These are phyloP conservation scores for Claviceps digitariae DNA, from an alignment of 2,329 filamentous ascomycete genomes.

Conservation along the genomic window DNA sequence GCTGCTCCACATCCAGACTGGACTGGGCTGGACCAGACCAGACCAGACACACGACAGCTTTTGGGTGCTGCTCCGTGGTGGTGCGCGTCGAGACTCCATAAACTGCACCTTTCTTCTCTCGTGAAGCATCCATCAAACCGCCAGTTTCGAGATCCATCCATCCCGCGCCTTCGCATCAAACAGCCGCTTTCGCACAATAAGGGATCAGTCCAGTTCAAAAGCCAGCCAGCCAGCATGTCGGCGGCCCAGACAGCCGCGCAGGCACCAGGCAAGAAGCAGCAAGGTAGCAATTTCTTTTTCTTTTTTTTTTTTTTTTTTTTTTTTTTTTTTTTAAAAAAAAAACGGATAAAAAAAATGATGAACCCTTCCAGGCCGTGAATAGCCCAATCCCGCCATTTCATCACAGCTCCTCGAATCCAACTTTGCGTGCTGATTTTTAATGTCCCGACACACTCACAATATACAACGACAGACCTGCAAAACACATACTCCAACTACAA, in stretches of 20 bases:
- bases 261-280: constrained; percentile 55
- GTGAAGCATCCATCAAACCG: too few species aligned
- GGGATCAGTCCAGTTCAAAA: too few species aligned
- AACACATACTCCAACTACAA: constrained; percentile 67
- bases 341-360: neutral
- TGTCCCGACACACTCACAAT: neutral
- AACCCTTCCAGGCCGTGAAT: neutral
- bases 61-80: neutral
- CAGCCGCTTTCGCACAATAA: too few species aligned
- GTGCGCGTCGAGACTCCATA: neutral
- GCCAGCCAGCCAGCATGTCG: neutral
- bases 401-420: neutral
- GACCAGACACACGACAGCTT: too few species aligned
- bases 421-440: neutral
- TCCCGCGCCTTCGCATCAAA: neutral
- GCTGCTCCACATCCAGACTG: neutral
- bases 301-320: too few species aligned
- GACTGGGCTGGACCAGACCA: neutral
- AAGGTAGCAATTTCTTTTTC: constrained; percentile 44
- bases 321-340: too few species aligned
- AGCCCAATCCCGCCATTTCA: neutral
- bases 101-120: too few species aligned
- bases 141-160: too few species aligned
- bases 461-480: constrained; percentile 52
- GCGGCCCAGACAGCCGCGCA: constrained; percentile 13